Evolutionary conservation across 78 protist species (phyloP), one percentile per base, ranked within the genome.

Genomic region (Dictyostelium brefeldianum): DNA sequence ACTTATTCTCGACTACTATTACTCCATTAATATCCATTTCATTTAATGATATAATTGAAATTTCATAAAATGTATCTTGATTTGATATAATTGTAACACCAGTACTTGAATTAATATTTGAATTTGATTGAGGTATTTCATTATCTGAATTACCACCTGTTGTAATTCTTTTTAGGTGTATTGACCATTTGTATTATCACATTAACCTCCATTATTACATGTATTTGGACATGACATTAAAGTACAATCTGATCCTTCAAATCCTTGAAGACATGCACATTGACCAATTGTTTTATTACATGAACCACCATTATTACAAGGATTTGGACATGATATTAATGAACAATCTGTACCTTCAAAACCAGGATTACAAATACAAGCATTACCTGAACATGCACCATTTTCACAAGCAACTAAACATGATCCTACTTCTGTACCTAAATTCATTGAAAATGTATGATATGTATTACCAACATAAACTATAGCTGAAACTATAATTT

Each of bases 341-440:
- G 81, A 75, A 51, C 81, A 75, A 75, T 75, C 81, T 7, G 17
- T 27, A 27, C 18, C 12, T 43, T 1, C 2, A 75, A 15, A 75
- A 5, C 81, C 81, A 12, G 8, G 25, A 53, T 53, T 14, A 29
- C 82, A 77, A 51, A 0, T 4, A 29, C 82, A 77, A 51, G 9
- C 0, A 14, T 14, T 10, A 3, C 43, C 43, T 36, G 43, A 36
- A 36, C 43, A 36, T 20, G 25, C n/a, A 12, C 5, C 10, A 27
- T 11, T 50, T 29, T 77, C 9, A 77, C 82, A 77, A 2, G 7
- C 12, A 15, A 59, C 81, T 17, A 11, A 48, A 27, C 3, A 12
- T 17, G 82, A 62, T 10, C 36, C 3, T 25, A 62, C 36, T 22
- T 22, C 10, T 59, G 6, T 59, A 36, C 43, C 43, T 11, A 36